A percentile compares a stretch with the other conserved stretches of the same genome.
Evolutionary conservation across 148 eudicot species (phyloP).

Genomic region (Cornus suecica): DNA sequence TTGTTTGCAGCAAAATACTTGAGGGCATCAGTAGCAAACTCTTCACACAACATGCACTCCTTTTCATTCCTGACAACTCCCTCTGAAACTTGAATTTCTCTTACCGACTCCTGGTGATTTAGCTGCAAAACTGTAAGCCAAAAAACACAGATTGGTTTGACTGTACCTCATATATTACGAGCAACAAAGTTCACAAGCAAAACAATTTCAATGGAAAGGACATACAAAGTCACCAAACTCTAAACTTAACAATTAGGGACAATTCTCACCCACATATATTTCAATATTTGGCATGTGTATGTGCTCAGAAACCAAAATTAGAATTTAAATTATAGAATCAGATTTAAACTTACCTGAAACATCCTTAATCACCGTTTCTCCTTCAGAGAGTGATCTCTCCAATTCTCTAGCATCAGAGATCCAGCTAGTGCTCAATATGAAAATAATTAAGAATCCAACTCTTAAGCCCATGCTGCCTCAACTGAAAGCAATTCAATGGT

Average conservation of each 20-base stretch:
- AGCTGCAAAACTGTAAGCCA: slow-evolving; percentile 30
- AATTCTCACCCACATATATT: not conserved
- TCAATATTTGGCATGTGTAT: too few relatives aligned
- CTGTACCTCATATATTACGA: not conserved
- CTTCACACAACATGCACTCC: slow-evolving; percentile 67
- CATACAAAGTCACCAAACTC: not conserved
- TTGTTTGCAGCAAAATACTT: slow-evolving; percentile 56
- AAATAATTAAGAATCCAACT: slow-evolving; percentile 29
- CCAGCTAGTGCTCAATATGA: slow-evolving; percentile 29
- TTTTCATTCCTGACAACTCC: slow-evolving; percentile 28
- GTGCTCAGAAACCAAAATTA: not conserved
- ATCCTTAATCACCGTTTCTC: slow-evolving; percentile 5
- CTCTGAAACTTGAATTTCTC: slow-evolving; percentile 24
- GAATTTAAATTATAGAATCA: not conserved
- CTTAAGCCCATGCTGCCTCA: slow-evolving; percentile 32
- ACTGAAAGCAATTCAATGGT: not conserved
- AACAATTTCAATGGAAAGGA: not conserved
- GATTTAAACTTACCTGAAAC: slow-evolving; percentile 25
- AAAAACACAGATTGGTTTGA: slow-evolving; percentile 4
- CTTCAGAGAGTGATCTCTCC: not conserved
- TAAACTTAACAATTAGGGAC: not conserved
- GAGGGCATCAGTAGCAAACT: slow-evolving; percentile 54
- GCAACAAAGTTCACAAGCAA: not conserved
- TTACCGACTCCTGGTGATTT: slow-evolving; percentile 12
- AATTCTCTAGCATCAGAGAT: slow-evolving; percentile 44